Evolutionary conservation across 2,329 filamentous ascomycete species (phyloP), one percentile per base, ranked within the genome.

Genomic region (Aspergillus sp.): DNA sequence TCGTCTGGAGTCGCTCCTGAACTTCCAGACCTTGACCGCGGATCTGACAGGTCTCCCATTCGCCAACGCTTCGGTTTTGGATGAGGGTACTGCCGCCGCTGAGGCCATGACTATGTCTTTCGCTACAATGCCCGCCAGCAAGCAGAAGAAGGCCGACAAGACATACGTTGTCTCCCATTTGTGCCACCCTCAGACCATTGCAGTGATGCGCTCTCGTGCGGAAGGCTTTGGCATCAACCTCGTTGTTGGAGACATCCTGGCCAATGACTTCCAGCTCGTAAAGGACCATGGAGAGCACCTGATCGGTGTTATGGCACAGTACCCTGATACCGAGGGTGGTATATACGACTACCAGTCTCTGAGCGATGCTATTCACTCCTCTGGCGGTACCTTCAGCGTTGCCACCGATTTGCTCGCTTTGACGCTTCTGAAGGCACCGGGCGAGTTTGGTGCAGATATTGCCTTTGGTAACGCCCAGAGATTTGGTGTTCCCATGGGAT

Each of bases 71-170:
- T 96, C 91, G 44, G 82, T 97, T 48, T 80, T 97, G 42, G 93
- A 97, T 66, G 93, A 97, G 77, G 88, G 89, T 20, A 97, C 93
- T 1, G 93, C 93, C 12, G 93, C 92, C 13, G 91, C 93, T 26
- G 93, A 98, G 79, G 93, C 93, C 62, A 95, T 98, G 93, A 97
- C 92, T 13, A 83, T 98, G 74, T 93, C 92, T 0, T 77, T 96
- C 76, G 92, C 91, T 68, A 84, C 85, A 20, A 81, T 96, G 41
- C 83, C 93, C 1, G 68, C 82, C 4, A 83, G 88, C 3, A 86
- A 89, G 65, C 86, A 89, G 62, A 95, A 90, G 80, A 83, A 87
- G 55, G 77, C 83, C 22, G 88, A 86, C 64, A 96, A 93, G 81
- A 88, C 88, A 0, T 97, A 88, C 71, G 84, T 97, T 11, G 90